Base-by-base conservation (phyloP, 202 grass and related monocot genomes). In the Setaria italica region DNA sequence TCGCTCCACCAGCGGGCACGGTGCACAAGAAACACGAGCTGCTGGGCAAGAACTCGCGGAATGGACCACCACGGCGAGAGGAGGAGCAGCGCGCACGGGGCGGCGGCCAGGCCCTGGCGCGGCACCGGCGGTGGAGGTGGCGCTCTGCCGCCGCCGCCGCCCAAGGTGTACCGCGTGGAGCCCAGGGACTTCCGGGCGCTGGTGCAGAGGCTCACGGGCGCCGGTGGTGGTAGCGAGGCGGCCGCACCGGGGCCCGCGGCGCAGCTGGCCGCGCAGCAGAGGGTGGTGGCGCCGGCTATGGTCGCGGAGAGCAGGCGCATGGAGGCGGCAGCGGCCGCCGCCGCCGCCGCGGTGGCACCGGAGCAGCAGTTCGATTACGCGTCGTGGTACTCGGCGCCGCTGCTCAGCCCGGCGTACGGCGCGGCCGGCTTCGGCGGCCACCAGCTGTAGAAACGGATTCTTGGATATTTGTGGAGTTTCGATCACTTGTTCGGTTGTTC, bases 201-300 rank as follows among this genome's bases (percentile, higher is more conserved):
- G 53, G 94, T 97, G 86, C 94, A 97, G 92, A 79, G 83, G 73
- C 90, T 97, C 65, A 95, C 95, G 7, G 95, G 95, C 14, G 67
- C 89, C 11, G 53, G 63, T 74, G 1, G 63, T 74, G 2, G 55
- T 50, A 55, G 43, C 43, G 6, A 76, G 46, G 9, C 67, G 8
- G 42, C 74, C 0, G 41, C 20, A 48, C n/a, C 87, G 64, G 67
- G 70, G 13, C 47, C 80, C 2, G 41, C 53, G 30, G 72, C 77
- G 29, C 35, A 25, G 39, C 39, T 41, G 39, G 54, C 3, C 17
- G 11, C 85, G 48, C 35, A 25, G 39, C 79, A 70, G 19, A 41
- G 67, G 9, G 47, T 4, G 29, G 5, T 20, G 20, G 12, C 34
- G 19, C 67, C 70, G 17, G 33, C 48, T 3, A 47, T 82, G 19